These are phyloP conservation scores for Triticum urartu DNA, from an alignment of 176 grass and related monocot genomes.

Conservation along the genomic window DNA sequence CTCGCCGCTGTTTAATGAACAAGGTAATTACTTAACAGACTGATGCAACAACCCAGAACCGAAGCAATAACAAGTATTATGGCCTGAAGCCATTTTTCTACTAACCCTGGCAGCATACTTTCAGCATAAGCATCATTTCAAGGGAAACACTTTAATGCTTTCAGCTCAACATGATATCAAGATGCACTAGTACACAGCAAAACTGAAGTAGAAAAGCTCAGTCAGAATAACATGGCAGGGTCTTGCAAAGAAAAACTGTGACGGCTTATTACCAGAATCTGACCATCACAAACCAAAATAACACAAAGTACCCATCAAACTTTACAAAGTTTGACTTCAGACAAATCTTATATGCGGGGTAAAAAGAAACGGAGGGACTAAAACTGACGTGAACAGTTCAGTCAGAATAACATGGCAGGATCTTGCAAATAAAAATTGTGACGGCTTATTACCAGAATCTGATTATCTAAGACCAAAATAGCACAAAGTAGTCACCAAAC, in stretches of 20 bases:
- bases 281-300: not conserved
- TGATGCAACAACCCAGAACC: not conserved
- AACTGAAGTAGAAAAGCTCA: constrained; percentile 12
- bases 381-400: not conserved
- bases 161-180: not conserved
- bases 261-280: constrained; percentile 6
- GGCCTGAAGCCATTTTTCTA: not conserved
- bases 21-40: not conserved
- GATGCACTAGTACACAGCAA: not conserved
- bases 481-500: not conserved
- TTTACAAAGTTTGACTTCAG: no score
- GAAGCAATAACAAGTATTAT: not conserved
- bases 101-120: not conserved
- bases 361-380: no score
- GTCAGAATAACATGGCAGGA: constrained; percentile 6
- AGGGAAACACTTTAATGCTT: not conserved
- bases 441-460: constrained; percentile 4
- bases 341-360: no score
- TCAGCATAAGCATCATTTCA: not conserved
- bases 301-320: not conserved
- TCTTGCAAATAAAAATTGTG: not conserved
- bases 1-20: not conserved
- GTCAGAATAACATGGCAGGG: constrained; percentile 8
- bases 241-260: not conserved
- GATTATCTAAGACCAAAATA: not conserved